Evolutionary conservation across 2,329 filamentous ascomycete genomes (phyloP).

Genomic region (Tolypocladium amazonense): DNA sequence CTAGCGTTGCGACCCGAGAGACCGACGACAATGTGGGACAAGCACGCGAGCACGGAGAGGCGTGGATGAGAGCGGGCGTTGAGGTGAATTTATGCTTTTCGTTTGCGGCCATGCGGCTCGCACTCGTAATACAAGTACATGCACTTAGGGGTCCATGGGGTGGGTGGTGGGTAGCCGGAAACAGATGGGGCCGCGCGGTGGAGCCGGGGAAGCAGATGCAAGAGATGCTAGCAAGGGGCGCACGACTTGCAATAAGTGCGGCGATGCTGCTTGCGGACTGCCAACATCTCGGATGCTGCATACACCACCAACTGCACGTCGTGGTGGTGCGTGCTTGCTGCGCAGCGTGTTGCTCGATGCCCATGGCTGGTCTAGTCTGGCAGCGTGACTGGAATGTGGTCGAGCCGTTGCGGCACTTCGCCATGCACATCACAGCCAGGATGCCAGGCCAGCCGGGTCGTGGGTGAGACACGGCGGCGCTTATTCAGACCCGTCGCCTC

Average conservation of each 20-base stretch:
- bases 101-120: neutral
- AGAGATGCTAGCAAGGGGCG: neutral
- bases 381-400: neutral
- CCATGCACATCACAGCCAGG: no score
- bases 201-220: neutral
- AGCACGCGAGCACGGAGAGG: neutral
- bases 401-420: neutral
- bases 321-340: neutral
- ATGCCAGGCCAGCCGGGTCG: no score
- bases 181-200: neutral
- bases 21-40: neutral
- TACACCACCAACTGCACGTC: no score
- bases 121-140: neutral
- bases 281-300: neutral
- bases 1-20: neutral
- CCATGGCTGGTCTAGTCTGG: neutral
- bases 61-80: neutral
- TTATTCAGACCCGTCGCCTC: neutral
- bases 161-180: neutral
- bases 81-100: slow-evolving; percentile 3
- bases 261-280: neutral
- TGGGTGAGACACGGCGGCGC: no score
- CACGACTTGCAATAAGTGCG: neutral
- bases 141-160: neutral
- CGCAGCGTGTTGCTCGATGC: neutral